A percentile compares a stretch with the other conserved stretches of the same genome.
Evolutionary conservation across 352 stramenopile species (phyloP).

Genomic region (Globisporangium cystogenes): DNA sequence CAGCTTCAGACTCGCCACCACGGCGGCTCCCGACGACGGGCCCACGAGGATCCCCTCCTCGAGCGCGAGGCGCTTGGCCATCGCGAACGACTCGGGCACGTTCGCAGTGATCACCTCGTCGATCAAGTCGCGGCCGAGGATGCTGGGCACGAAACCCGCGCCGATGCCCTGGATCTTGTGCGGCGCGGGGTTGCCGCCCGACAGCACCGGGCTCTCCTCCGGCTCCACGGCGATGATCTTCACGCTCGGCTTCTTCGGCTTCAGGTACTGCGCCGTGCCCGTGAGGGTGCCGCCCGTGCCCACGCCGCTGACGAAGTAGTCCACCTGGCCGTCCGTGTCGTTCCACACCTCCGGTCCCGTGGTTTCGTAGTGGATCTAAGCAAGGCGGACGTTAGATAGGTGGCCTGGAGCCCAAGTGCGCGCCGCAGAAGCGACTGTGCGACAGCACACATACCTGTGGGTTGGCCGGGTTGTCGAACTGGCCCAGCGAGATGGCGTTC

Average conservation of each 20-base stretch:
- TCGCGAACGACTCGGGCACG: conserved; percentile 77
- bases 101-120: conserved; percentile 87
- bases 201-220: conserved; percentile 81
- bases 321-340: conserved; percentile 82
- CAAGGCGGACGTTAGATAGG: too few species aligned
- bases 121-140: conserved; percentile 77
- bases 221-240: conserved; percentile 84
- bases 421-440: too few species aligned
- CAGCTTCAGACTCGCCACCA: conserved; percentile 79
- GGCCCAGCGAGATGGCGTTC: conserved; percentile 84
- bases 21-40: conserved; percentile 82
- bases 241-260: conserved; percentile 79
- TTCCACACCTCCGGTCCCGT: conserved; percentile 86
- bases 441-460: conserved; percentile 46
- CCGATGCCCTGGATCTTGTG: conserved; percentile 89
- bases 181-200: conserved; percentile 64
- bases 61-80: conserved; percentile 80
- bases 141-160: conserved; percentile 76
- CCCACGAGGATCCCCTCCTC: conserved; percentile 86
- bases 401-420: too few species aligned
- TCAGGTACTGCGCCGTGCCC: conserved; percentile 81
- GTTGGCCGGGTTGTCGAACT: conserved; percentile 98
- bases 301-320: conserved; percentile 87
- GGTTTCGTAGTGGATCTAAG: conserved; percentile 84
- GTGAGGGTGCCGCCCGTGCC: conserved; percentile 86